Evolutionary conservation across 305 asterid species (phyloP), one percentile per base, ranked within the genome.

Genomic region (Galium porrigens): DNA sequence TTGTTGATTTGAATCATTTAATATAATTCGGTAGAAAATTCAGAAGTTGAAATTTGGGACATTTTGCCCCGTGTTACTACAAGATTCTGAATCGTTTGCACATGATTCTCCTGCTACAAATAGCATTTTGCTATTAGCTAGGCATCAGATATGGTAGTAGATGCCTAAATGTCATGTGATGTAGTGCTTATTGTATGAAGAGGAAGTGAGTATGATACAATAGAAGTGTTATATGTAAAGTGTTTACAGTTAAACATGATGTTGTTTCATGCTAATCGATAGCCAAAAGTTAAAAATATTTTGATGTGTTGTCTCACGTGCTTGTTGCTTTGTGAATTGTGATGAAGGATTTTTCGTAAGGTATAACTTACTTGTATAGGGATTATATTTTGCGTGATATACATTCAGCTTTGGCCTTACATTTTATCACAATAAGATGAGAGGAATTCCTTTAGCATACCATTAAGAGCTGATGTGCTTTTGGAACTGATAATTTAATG

Each of bases 321-420:
- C 32, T 6, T 15, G 37, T 59, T 42, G 20, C 61, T 61, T 61
- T 33, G 4, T 7, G 34, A 8, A 51, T 61, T 33, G 4, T 7
- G 34, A 8, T 5, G 25, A 52, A 37, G 32, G 8, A 65, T 11
- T 44, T 44, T 25, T 25, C 15, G 11, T 34, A 34, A 4, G 22
- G 30, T 11, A 15, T 49, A n/a, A 51, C 18, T 10, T 22, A 22
- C 48, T 36, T 69, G 54, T 55, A 0, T 6, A 61, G n/a, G 11
- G 37, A 34, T 34, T 5, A 11, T 60, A 9, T 61, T 60, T 4
- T 36, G 61, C 29, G 7, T 20, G 9, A 49, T 48, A 37, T 61
- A 29, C 57, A 37, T 52, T 42, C 36, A n/a, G 48, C 44, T 51
- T 1, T 6, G 36, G 46, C 68, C n/a, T 63, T n/a, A 68, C 48